These are phyloP conservation scores for Petasospora rhodanensis DNA, from an alignment of 1,139 yeast species.

Conservation along the genomic window DNA sequence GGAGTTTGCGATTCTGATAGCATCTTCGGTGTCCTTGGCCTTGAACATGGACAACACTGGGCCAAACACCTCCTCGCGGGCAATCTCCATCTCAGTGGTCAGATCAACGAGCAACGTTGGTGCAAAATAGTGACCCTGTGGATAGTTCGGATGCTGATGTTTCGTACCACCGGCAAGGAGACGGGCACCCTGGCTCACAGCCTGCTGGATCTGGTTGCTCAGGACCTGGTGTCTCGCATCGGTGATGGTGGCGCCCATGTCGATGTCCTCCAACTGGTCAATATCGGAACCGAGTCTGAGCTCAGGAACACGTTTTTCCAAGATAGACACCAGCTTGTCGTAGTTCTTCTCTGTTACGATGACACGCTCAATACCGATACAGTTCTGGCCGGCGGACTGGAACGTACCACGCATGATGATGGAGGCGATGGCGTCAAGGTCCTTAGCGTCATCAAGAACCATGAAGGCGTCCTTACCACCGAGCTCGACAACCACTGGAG, in stretches of 20 bases:
- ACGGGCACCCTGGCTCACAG: slow-evolving; percentile 77
- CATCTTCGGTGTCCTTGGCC: slow-evolving; percentile 62
- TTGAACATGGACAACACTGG: slow-evolving; percentile 78
- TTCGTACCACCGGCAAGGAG: slow-evolving; percentile 76
- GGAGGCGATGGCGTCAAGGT: slow-evolving; percentile 61
- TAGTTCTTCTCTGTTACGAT: slow-evolving; percentile 70
- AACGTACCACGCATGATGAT: slow-evolving; percentile 90
- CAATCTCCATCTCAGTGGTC: slow-evolving; percentile 70
- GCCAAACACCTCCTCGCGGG: slow-evolving; percentile 89
- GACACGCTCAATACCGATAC: slow-evolving; percentile 94
- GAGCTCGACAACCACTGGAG: slow-evolving; percentile 90
- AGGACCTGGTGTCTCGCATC: slow-evolving; percentile 65
- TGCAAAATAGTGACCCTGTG: slow-evolving; percentile 88
- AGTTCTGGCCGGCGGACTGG: slow-evolving; percentile 96
- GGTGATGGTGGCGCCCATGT: slow-evolving; percentile 94
- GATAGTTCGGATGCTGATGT: slow-evolving; percentile 82
- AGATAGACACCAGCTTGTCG: slow-evolving; percentile 50
- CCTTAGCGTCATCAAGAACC: slow-evolving; percentile 69
- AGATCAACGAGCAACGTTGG: slow-evolving; percentile 88
- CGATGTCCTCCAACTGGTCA: slow-evolving; percentile 84
- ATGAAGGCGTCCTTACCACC: slow-evolving; percentile 95
- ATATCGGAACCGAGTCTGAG: slow-evolving; percentile 85
- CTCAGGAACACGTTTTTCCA: slow-evolving; percentile 52
- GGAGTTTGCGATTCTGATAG: slow-evolving; percentile 76
- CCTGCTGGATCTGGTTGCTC: slow-evolving; percentile 63